Conservation (phyloP, 257 asterid genomes). For the Lantana camara region DNA sequence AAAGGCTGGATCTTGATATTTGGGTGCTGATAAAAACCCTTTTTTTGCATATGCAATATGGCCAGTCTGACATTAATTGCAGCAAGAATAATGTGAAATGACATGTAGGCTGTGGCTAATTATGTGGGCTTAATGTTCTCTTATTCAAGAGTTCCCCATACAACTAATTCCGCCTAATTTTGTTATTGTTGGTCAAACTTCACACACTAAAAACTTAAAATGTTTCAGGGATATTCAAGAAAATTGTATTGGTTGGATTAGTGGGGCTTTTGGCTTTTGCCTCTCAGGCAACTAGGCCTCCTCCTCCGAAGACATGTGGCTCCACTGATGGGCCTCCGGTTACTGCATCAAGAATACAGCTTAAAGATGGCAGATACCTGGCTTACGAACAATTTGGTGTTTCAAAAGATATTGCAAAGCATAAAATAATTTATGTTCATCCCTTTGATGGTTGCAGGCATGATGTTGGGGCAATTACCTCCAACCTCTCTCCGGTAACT, state of each 20-base stretch:
- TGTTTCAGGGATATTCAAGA: conserved; percentile 70
- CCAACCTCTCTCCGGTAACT: conserved; percentile 55
- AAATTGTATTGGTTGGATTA: conserved; percentile 49
- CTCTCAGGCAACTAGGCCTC: conserved; percentile 71
- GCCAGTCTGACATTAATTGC: neutral
- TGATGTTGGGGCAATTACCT: conserved; percentile 39
- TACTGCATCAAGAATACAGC: conserved; percentile 72
- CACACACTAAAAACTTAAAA: conserved; percentile 10
- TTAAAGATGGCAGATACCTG: conserved; percentile 81
- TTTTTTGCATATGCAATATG: too few relatives aligned
- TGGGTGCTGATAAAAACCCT: conserved; percentile 2
- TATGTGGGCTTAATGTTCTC: neutral
- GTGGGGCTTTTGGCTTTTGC: conserved; percentile 73
- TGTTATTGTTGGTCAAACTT: conserved; percentile 4
- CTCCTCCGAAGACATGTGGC: conserved; percentile 69
- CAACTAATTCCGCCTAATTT: neutral
- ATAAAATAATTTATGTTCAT: conserved; percentile 69
- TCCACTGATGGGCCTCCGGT: conserved; percentile 64
- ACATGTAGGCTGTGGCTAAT: neutral
- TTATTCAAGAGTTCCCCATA: neutral
- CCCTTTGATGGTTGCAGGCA: conserved; percentile 63
- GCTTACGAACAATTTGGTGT: conserved; percentile 82
- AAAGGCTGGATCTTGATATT: neutral
- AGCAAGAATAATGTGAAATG: neutral
- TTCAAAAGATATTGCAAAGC: conserved; percentile 60